phyloP scores from a whole-genome alignment of 2,329 filamentous ascomycete species.

The Botryosphaeria dothidea region DNA sequence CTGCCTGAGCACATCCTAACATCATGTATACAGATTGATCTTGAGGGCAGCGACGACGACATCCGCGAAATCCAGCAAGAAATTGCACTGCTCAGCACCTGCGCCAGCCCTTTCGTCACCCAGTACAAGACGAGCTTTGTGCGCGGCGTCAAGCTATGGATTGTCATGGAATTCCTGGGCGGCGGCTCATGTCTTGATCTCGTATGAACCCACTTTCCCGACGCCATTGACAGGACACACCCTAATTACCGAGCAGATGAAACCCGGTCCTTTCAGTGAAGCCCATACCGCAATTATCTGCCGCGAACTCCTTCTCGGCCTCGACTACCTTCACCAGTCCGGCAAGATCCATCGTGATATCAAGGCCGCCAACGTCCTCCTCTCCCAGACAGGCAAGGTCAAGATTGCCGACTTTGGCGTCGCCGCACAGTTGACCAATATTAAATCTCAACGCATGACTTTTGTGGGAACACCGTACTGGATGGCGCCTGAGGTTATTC shows the following conservation, averaged over 20 bases:
- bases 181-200: constrained; percentile 94
- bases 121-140: constrained; percentile 97
- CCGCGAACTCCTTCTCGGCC: constrained; percentile 81
- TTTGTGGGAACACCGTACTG: constrained; percentile 98
- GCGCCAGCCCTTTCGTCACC: constrained; percentile 89
- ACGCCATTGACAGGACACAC: not conserved
- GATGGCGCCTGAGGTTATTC: constrained; percentile 99
- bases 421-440: constrained; percentile 92
- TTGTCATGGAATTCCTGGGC: constrained; percentile 97
- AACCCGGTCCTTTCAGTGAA: constrained; percentile 87
- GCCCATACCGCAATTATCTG: constrained; percentile 92
- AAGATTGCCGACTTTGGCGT: constrained; percentile 98
- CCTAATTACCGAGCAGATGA: constrained; percentile 61
- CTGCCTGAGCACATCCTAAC: not conserved
- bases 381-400: constrained; percentile 87
- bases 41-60: constrained; percentile 97
- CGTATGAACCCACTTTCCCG: constrained; percentile 23
- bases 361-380: constrained; percentile 92
- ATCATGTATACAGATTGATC: constrained; percentile 67
- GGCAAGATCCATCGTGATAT: constrained; percentile 97
- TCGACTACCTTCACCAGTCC: constrained; percentile 90
- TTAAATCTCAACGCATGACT: constrained; percentile 95
- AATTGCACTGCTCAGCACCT: constrained; percentile 92
- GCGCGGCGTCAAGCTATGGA: constrained; percentile 97
- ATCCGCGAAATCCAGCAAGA: constrained; percentile 98